phyloP scores from a whole-genome alignment of 2,329 filamentous ascomycete genomes.

The Cercospora sojina region DNA sequence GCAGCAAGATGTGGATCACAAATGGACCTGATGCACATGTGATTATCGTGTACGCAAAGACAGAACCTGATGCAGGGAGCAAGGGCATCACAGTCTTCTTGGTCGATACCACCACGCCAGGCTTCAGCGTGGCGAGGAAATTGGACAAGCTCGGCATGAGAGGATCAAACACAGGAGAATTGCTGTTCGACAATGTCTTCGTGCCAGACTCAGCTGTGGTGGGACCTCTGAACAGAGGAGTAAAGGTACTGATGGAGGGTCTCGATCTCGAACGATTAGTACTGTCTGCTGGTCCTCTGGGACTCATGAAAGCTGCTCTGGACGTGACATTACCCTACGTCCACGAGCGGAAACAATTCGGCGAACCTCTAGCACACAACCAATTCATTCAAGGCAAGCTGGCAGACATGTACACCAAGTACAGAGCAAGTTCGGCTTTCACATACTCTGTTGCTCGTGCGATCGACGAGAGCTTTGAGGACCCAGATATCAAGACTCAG shows the following conservation, averaged over 20 bases:
- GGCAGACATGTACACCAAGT: conserved; percentile 96
- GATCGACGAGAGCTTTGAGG: conserved; percentile 64
- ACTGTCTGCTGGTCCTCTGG: conserved; percentile 83
- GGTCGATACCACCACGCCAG: conserved; percentile 68
- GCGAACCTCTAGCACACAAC: conserved; percentile 80
- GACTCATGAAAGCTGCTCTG: conserved; percentile 88
- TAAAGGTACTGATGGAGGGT: conserved; percentile 91
- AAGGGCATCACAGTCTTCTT: conserved; percentile 96
- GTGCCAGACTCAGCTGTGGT: conserved; percentile 80
- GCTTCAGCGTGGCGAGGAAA: conserved; percentile 85
- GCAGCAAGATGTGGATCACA: conserved; percentile 99
- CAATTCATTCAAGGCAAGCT: conserved; percentile 91
- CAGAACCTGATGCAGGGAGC: conserved; percentile 71
- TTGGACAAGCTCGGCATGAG: conserved; percentile 98
- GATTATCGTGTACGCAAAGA: conserved; percentile 97
- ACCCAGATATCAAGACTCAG: conserved; percentile 67
- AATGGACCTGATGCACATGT: conserved; percentile 92
- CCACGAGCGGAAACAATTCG: conserved; percentile 87
- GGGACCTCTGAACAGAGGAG: conserved; percentile 76
- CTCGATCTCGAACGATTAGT: conserved; percentile 92
- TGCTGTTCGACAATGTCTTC: conserved; percentile 87
- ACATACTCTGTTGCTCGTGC: conserved; percentile 78
- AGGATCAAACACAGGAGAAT: conserved; percentile 91
- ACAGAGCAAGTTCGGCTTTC: conserved; percentile 79
- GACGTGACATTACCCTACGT: conserved; percentile 86